Percentiles rank a stretch among this genome's conserved stretches.
These are phyloP conservation scores for Mentha longifolia DNA, from an alignment of 257 asterid species.

Conservation along the genomic window DNA sequence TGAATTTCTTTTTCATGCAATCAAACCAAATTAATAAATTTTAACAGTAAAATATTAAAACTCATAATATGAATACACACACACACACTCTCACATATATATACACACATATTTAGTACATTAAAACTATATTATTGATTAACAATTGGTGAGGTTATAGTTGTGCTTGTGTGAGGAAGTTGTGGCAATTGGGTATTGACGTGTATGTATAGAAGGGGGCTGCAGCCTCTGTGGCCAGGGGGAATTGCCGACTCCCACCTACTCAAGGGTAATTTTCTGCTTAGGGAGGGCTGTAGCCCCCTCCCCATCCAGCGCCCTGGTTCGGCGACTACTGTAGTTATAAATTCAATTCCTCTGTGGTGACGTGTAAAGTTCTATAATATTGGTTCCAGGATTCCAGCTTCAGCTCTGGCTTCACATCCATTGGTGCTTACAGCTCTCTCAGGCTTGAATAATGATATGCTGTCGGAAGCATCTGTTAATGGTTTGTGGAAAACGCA, in stretches of 20 bases:
- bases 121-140: neutral
- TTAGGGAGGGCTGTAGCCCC: neutral
- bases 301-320: neutral
- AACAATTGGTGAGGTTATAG: neutral
- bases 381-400: conserved; percentile 81
- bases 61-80: too few species aligned
- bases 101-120: neutral
- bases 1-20: neutral
- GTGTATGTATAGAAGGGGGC: neutral
- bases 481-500: conserved; percentile 64
- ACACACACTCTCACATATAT: too few species aligned
- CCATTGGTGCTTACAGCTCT: conserved; percentile 89
- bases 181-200: neutral
- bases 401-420: conserved; percentile 86
- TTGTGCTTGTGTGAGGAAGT: neutral
- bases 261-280: neutral
- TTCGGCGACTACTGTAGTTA: conserved; percentile 9
- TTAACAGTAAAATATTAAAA: neutral
- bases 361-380: conserved; percentile 28
- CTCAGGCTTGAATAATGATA: conserved; percentile 82
- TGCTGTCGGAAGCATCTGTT: conserved; percentile 87
- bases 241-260: neutral
- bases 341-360: conserved; percentile 26
- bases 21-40: neutral
- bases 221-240: neutral